phyloP scores from a whole-genome alignment of 345 rosid species.

The Arabis alpina region DNA sequence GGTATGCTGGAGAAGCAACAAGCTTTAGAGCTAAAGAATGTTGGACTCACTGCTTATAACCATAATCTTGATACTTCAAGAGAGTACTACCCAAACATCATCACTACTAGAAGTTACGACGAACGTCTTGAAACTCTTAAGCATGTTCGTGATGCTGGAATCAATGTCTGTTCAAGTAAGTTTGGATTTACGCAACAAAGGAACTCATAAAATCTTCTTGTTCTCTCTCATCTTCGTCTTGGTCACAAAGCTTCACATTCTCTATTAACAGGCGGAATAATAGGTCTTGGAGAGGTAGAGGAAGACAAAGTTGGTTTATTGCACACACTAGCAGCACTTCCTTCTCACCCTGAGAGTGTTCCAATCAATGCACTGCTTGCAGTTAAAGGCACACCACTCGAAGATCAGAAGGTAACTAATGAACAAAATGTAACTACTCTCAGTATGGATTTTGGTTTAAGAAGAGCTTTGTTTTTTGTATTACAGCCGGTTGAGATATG shows the following conservation, averaged over 20 bases:
- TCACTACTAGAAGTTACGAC: conserved; percentile 87
- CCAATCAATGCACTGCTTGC: conserved; percentile 91
- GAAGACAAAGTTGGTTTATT: conserved; percentile 92
- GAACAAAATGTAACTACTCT: too few species aligned
- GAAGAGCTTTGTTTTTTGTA: conserved; percentile 7
- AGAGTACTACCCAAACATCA: conserved; percentile 86
- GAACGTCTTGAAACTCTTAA: conserved; percentile 89
- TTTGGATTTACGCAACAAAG: conserved; percentile 7
- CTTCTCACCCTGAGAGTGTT: conserved; percentile 97
- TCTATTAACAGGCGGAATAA: conserved; percentile 81
- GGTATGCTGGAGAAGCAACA: conserved; percentile 99
- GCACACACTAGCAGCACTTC: conserved; percentile 93
- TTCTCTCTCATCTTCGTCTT: conserved; percentile 12
- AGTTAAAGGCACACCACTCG: conserved; percentile 95
- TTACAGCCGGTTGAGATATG: conserved; percentile 95
- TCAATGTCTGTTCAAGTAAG: conserved; percentile 94
- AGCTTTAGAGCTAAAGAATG: conserved; percentile 90
- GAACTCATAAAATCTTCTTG: too few species aligned
- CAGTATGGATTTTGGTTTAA: neutral
- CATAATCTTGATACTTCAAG: conserved; percentile 98
- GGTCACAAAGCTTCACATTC: too few species aligned
- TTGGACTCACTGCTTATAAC: conserved; percentile 97
- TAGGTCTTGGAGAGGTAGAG: conserved; percentile 97
- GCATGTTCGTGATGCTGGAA: conserved; percentile 92
- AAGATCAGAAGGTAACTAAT: conserved; percentile 80